A percentile compares a stretch with the other conserved stretches of the same genome.
These are phyloP conservation scores for Diaporthe capsici DNA, from an alignment of 2,329 filamentous ascomycete species.

Conservation along the genomic window DNA sequence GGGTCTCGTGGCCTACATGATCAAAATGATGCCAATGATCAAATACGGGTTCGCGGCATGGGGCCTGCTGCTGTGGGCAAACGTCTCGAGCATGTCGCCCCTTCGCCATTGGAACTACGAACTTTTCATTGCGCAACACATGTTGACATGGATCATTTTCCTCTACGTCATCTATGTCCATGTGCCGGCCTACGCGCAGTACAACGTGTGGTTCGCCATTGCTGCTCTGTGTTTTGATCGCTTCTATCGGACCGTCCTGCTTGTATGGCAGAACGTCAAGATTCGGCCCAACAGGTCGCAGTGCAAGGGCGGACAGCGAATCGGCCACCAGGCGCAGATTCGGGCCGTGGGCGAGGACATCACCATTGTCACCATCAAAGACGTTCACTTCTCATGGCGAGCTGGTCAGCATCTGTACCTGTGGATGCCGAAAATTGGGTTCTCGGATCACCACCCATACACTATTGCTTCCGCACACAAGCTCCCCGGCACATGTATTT, in stretches of 20 bases:
- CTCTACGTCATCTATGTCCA: conserved; percentile 75
- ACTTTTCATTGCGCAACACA: conserved; percentile 77
- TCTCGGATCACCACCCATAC: conserved; percentile 71
- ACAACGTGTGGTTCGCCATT: conserved; percentile 77
- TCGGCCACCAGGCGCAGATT: conserved; percentile 68
- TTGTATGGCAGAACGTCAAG: conserved; percentile 68
- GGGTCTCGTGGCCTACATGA: conserved; percentile 70
- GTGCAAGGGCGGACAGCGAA: conserved; percentile 62
- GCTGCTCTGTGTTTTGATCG: conserved; percentile 75
- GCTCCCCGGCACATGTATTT: conserved; percentile 65
- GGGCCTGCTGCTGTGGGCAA: conserved; percentile 76
- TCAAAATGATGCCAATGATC: conserved; percentile 74
- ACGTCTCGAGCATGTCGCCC: conserved; percentile 73
- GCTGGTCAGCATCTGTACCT: conserved; percentile 73
- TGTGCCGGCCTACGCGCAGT: conserved; percentile 69
- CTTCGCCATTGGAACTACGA: conserved; percentile 78
- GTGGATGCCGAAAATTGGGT: conserved; percentile 69
- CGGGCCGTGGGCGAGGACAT: conserved; percentile 64
- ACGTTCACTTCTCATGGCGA: conserved; percentile 71
- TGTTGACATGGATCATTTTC: conserved; percentile 72
- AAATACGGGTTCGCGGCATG: conserved; percentile 78
- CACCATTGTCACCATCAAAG: conserved; percentile 72
- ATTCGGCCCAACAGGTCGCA: conserved; percentile 56
- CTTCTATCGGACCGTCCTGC: conserved; percentile 61
- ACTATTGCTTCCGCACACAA: conserved; percentile 71